phyloP scores from a whole-genome alignment of 352 stramenopile species.

The Pythium rhizo-oryzae region DNA sequence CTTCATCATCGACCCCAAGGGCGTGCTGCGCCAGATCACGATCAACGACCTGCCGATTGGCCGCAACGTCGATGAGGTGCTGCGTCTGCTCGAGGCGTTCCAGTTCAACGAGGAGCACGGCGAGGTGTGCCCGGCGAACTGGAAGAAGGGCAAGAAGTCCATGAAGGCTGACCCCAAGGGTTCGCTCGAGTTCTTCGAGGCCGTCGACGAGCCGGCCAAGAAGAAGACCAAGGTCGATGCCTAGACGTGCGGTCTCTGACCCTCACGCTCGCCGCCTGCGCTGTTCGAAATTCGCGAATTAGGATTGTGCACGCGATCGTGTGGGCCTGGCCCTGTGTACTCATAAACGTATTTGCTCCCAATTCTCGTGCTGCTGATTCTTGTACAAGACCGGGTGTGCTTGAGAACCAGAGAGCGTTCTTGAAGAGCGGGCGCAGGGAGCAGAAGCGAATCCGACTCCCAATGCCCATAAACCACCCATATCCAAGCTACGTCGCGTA shows the following conservation, averaged over 20 bases:
- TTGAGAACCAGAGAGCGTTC: no score
- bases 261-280: no score
- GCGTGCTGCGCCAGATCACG: constrained; percentile 80
- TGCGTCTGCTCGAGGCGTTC: constrained; percentile 92
- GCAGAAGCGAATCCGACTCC: no score
- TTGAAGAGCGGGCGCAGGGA: no score
- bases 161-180: constrained; percentile 87
- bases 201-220: constrained; percentile 31
- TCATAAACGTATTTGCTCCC: not conserved
- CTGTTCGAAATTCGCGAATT: no score
- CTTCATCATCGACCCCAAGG: constrained; percentile 92
- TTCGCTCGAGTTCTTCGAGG: constrained; percentile 79
- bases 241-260: not conserved
- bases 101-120: constrained; percentile 92
- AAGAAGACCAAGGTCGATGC: constrained; percentile 28
- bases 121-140: constrained; percentile 91
- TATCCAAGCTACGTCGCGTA: no score
- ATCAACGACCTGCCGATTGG: constrained; percentile 90
- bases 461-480: no score
- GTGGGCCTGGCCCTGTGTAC: not conserved
- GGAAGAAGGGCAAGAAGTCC: constrained; percentile 88
- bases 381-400: no score
- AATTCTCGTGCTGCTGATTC: no score
- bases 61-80: constrained; percentile 89
- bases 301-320: no score